Evolutionary conservation across 345 rosid genomes (phyloP).

Genomic region (Litchi chinensis): DNA sequence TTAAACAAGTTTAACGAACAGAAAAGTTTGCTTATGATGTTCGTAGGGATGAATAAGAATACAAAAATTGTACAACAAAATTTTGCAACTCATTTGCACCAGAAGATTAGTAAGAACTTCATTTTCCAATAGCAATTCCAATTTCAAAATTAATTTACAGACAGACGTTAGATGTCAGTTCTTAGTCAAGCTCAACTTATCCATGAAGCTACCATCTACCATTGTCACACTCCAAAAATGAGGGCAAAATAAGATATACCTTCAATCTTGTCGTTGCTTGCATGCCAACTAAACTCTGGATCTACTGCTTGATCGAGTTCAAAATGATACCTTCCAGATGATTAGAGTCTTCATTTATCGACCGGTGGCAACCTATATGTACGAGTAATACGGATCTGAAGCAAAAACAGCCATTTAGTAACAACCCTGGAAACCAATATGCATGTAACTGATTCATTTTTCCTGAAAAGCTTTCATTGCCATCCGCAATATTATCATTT

Average conservation of each 20-base stretch:
- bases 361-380: conserved; percentile 54
- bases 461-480: background rate
- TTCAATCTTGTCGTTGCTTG: background rate
- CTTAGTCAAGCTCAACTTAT: background rate
- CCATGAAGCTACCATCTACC: background rate
- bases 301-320: background rate
- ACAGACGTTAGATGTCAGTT: background rate
- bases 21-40: no score
- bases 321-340: background rate
- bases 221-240: background rate
- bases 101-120: background rate
- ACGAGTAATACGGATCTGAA: conserved; percentile 79
- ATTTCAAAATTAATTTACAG: conserved; percentile 6
- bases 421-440: background rate
- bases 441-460: background rate
- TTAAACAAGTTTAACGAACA: no score
- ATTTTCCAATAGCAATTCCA: background rate
- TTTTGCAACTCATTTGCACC: background rate
- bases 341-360: conserved; percentile 29
- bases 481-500: background rate
- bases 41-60: no score
- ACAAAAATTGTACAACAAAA: background rate
- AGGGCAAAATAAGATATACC: background rate
- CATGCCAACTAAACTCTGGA: background rate
- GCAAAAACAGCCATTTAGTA: conserved; percentile 9